phyloP scores from a whole-genome alignment of 768 basidiomycete species.

The Mycena chlorophos region DNA sequence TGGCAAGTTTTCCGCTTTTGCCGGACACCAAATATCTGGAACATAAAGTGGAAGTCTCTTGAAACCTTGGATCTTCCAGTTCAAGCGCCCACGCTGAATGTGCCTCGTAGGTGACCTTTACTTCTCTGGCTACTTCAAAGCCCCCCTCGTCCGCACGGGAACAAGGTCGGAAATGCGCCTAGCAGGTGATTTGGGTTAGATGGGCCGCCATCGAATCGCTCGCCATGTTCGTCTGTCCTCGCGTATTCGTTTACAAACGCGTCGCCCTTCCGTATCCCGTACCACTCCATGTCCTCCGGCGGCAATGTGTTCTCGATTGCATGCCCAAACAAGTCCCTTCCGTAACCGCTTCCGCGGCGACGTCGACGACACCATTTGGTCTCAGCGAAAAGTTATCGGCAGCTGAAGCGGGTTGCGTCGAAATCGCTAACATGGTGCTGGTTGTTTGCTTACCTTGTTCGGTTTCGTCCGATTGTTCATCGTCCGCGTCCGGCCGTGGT shows the following conservation, averaged over 20 bases:
- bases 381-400: too few relatives aligned
- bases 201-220: conserved; percentile 21
- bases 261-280: conserved; percentile 19
- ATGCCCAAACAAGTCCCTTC: not conserved
- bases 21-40: conserved; percentile 31
- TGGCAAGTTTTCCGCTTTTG: conserved; percentile 29
- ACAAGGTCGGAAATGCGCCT: conserved; percentile 33
- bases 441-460: too few relatives aligned
- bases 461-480: too few relatives aligned
- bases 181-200: conserved; percentile 30
- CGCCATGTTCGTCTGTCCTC: conserved; percentile 4
- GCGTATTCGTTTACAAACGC: conserved; percentile 32
- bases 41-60: conserved; percentile 29
- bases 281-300: not conserved
- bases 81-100: conserved; percentile 32
- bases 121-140: conserved; percentile 26
- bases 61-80: conserved; percentile 31
- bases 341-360: not conserved
- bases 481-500: too few relatives aligned
- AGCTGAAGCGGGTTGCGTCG: too few relatives aligned
- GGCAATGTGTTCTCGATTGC: not conserved
- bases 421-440: too few relatives aligned
- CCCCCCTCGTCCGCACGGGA: conserved; percentile 39
- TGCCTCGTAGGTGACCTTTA: conserved; percentile 26
- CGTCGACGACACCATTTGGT: not conserved